Percentiles rank a stretch among this genome's conserved stretches.
Conservation (phyloP, 495 filamentous ascomycete genomes). For the Xylaria sp. region DNA sequence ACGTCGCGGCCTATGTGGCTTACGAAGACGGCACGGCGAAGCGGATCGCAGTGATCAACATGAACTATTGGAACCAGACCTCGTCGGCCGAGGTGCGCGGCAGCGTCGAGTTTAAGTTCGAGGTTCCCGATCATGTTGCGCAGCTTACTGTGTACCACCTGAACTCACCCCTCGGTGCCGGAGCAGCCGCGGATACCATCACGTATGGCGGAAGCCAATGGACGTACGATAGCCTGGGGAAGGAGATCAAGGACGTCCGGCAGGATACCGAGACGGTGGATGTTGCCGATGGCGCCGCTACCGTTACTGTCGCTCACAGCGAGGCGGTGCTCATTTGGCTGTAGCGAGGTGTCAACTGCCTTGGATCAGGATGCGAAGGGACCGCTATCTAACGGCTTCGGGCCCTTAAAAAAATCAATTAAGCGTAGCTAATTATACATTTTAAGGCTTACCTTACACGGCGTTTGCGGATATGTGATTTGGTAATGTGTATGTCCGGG, state of each 20-base stretch:
- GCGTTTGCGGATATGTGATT: neutral
- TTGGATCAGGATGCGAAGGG: neutral
- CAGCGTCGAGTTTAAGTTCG: constrained; percentile 29
- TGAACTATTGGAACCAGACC: constrained; percentile 44
- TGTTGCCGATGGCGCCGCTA: constrained; percentile 31
- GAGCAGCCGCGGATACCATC: constrained; percentile 36
- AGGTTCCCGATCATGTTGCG: constrained; percentile 24
- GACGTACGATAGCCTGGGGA: constrained; percentile 38
- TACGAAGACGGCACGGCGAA: constrained; percentile 34
- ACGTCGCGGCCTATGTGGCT: constrained; percentile 36
- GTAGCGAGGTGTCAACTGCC: neutral
- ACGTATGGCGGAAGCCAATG: constrained; percentile 44
- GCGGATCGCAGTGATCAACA: constrained; percentile 36
- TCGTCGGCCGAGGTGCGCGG: constrained; percentile 32
- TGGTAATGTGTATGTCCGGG: neutral
- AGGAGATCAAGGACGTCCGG: constrained; percentile 37
- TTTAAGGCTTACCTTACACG: neutral
- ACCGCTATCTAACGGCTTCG: neutral
- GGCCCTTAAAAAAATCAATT: neutral
- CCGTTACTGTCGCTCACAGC: constrained; percentile 32
- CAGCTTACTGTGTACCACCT: constrained; percentile 35
- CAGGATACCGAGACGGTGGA: constrained; percentile 31
- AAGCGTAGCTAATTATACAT: neutral
- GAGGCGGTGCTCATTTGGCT: constrained; percentile 39
- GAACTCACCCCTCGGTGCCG: constrained; percentile 36